Conservation (phyloP, 2,329 filamentous ascomycete species). For the Alternaria dauci region DNA sequence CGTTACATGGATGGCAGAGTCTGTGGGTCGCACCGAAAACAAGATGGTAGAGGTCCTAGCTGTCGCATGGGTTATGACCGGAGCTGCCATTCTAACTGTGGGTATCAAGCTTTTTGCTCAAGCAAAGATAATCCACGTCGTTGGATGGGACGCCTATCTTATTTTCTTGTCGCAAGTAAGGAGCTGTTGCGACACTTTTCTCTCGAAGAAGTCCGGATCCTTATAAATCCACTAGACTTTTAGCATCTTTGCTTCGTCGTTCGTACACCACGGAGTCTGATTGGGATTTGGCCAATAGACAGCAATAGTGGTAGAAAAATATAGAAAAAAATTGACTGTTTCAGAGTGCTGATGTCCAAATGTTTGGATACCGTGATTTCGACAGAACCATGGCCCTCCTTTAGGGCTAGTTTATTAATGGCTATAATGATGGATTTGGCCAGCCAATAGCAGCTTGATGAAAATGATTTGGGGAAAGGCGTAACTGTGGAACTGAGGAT, state of each 20-base stretch:
- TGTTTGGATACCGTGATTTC: slow-evolving; percentile 18
- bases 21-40: not conserved
- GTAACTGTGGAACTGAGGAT: too few species aligned
- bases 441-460: too few species aligned
- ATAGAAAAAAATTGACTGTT: slow-evolving; percentile 14
- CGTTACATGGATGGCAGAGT: not conserved
- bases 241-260: slow-evolving; percentile 14
- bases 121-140: slow-evolving; percentile 4
- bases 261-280: slow-evolving; percentile 11
- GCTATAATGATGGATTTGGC: too few species aligned
- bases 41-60: slow-evolving; percentile 13
- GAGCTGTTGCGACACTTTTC: too few species aligned
- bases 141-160: slow-evolving; percentile 24
- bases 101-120: slow-evolving; percentile 18
- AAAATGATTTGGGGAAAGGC: too few species aligned
- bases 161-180: slow-evolving; percentile 17
- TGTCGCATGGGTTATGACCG: slow-evolving; percentile 18
- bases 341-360: slow-evolving; percentile 13
- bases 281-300: slow-evolving; percentile 18
- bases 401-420: not conserved
- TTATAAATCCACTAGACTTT: not conserved
- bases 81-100: slow-evolving; percentile 9
- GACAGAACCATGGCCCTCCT: not conserved
- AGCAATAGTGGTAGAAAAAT: slow-evolving; percentile 2
- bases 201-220: too few species aligned